Evolutionary conservation across 2,329 filamentous ascomycete species (phyloP).

Genomic region (Clonostachys sp.): DNA sequence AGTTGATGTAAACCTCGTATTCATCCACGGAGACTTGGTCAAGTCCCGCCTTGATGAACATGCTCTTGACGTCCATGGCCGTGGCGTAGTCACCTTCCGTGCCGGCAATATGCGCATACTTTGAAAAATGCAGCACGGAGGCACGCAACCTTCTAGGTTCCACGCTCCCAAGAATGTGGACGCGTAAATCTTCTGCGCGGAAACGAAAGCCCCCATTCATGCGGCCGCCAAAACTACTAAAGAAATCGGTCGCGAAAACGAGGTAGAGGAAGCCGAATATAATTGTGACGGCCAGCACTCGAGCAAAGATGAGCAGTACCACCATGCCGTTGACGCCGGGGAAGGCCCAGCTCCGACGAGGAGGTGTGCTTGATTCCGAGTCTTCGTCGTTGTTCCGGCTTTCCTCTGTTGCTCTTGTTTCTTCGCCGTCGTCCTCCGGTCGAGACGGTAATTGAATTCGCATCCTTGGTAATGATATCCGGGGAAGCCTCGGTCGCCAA

Average conservation of each 20-base stretch:
- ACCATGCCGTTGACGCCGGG: conserved; percentile 36
- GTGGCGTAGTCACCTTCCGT: conserved; percentile 87
- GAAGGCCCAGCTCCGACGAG: conserved; percentile 12
- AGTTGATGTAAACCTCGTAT: conserved; percentile 89
- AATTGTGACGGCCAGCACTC: conserved; percentile 69
- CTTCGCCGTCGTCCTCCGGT: conserved; percentile 4
- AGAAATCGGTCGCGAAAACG: conserved; percentile 80
- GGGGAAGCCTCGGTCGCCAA: conserved; percentile 49
- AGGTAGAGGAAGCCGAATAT: conserved; percentile 77
- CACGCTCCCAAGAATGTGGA: conserved; percentile 69
- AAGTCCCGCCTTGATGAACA: conserved; percentile 68
- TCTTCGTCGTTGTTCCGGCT: conserved; percentile 15
- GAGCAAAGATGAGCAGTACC: conserved; percentile 60
- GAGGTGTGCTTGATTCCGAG: conserved; percentile 1
- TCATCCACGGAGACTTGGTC: conserved; percentile 74
- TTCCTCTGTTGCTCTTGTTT: conserved; percentile 11
- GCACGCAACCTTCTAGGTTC: conserved; percentile 66
- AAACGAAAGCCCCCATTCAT: conserved; percentile 65
- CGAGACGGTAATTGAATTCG: conserved; percentile 37
- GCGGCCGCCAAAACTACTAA: conserved; percentile 60
- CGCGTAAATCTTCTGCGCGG: conserved; percentile 76
- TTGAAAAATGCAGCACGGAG: conserved; percentile 72
- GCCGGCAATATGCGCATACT: conserved; percentile 88
- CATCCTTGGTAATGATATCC: conserved; percentile 32
- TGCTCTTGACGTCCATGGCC: conserved; percentile 76